phyloP scores from a whole-genome alignment of 2,329 filamentous ascomycete genomes.

The Diplocarpon rosae region DNA sequence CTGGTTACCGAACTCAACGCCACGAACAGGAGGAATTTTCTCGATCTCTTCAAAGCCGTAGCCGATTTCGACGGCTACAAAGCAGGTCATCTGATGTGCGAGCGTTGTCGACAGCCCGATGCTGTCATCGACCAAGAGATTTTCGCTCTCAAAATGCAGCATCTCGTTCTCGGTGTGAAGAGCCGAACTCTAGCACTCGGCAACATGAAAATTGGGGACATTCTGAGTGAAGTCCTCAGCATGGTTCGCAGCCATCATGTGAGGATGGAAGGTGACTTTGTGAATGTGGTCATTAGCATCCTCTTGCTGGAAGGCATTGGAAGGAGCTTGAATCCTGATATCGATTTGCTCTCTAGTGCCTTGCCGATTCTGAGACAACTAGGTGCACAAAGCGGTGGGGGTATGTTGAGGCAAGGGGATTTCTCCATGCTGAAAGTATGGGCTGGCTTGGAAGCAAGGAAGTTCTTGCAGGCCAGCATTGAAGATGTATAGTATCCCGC shows the following conservation, averaged over 20 bases:
- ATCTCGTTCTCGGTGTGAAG: conserved; percentile 85
- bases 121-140: conserved; percentile 82
- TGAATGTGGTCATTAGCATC: conserved; percentile 95
- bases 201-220: conserved; percentile 92
- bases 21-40: conserved; percentile 77
- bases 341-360: conserved; percentile 78
- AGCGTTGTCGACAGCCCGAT: conserved; percentile 84
- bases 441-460: conserved; percentile 79
- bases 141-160: conserved; percentile 94
- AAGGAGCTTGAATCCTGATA: conserved; percentile 68
- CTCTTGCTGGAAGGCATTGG: conserved; percentile 90
- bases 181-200: conserved; percentile 81
- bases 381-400: conserved; percentile 62
- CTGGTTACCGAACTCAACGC: conserved; percentile 88
- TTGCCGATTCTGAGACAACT: conserved; percentile 84
- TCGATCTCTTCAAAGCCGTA: conserved; percentile 90
- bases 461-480: conserved; percentile 80
- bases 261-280: conserved; percentile 89
- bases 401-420: conserved; percentile 61
- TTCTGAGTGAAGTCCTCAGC: conserved; percentile 75
- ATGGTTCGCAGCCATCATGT: conserved; percentile 95
- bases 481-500: conserved; percentile 56
- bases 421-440: conserved; percentile 84
- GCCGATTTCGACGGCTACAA: conserved; percentile 97
- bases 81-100: conserved; percentile 90